Conservation (phyloP, 1,139 yeast species). For the Petasospora fabianii region DNA sequence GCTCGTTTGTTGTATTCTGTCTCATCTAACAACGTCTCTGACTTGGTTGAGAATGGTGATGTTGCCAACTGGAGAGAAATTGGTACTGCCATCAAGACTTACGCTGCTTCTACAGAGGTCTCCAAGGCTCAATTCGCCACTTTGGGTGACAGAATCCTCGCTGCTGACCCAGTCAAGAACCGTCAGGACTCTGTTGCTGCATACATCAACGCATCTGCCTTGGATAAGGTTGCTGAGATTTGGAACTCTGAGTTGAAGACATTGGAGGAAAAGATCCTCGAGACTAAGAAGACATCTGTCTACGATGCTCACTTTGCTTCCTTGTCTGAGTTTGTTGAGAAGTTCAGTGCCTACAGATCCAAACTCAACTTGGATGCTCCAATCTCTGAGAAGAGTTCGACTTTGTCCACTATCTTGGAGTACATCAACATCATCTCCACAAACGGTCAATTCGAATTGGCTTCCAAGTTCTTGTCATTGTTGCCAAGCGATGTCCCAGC, state of each 20-base stretch:
- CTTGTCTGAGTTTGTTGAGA: constrained; percentile 77
- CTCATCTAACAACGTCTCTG: constrained; percentile 57
- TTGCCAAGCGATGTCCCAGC: constrained; percentile 65
- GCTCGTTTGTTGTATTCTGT: constrained; percentile 73
- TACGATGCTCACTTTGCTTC: constrained; percentile 86
- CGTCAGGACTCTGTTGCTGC: constrained; percentile 76
- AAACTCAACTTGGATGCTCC: constrained; percentile 41
- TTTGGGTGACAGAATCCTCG: constrained; percentile 71
- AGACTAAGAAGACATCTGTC: constrained; percentile 48
- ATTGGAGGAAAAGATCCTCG: constrained; percentile 51
- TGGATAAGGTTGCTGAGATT: constrained; percentile 72
- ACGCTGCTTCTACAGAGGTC: constrained; percentile 41
- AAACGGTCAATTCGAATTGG: constrained; percentile 80
- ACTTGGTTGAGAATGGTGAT: constrained; percentile 74
- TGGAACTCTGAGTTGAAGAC: constrained; percentile 79
- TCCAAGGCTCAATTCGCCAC: constrained; percentile 55
- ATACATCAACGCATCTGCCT: constrained; percentile 76
- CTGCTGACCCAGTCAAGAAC: constrained; percentile 35
- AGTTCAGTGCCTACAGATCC: constrained; percentile 71
- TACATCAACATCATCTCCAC: constrained; percentile 79
- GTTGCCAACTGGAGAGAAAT: constrained; percentile 80
- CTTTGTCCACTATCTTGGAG: constrained; percentile 45
- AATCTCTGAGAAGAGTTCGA: constrained; percentile 35
- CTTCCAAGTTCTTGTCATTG: constrained; percentile 62
- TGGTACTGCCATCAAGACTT: constrained; percentile 66